phyloP scores from a whole-genome alignment of 2,329 filamentous ascomycete genomes.

The Trichoderma lentiforme region DNA sequence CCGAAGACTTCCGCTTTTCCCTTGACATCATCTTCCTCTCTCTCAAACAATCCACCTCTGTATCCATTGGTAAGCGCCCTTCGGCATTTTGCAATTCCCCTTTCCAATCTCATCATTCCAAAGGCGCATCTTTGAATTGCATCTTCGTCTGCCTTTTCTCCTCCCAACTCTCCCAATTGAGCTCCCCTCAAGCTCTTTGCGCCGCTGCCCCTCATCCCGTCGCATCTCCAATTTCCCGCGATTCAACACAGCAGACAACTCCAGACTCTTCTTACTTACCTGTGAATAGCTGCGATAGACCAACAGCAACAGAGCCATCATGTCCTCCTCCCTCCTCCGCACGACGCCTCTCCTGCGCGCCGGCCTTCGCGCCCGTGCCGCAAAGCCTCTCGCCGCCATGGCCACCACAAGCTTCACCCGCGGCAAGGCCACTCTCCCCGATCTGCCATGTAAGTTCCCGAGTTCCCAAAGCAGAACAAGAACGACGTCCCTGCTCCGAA shows the following conservation, averaged over 20 bases:
- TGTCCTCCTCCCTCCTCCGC: conserved; percentile 76
- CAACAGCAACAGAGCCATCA: conserved; percentile 35
- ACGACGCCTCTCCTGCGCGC: conserved; percentile 64
- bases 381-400: conserved; percentile 60
- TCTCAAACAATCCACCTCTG: conserved; percentile 11
- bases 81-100: not conserved
- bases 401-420: conserved; percentile 74
- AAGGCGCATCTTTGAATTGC: not conserved
- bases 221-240: not conserved
- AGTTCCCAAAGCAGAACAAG: conserved; percentile 20
- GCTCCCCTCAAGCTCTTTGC: not conserved
- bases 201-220: conserved; percentile 1
- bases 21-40: conserved; percentile 31
- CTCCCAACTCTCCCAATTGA: not conserved
- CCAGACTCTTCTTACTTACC: not conserved
- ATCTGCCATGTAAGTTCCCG: conserved; percentile 58
- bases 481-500: not conserved
- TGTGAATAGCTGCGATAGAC: not conserved
- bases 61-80: conserved; percentile 17
- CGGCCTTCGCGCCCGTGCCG: conserved; percentile 65
- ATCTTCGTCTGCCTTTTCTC: not conserved
- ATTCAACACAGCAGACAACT: not conserved
- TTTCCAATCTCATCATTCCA: not conserved
- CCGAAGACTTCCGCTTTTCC: not conserved
- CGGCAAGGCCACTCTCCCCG: conserved; percentile 88